These are phyloP conservation scores for Debaryomyces psychrophilus DNA, from an alignment of 1,139 yeast species.

Conservation along the genomic window DNA sequence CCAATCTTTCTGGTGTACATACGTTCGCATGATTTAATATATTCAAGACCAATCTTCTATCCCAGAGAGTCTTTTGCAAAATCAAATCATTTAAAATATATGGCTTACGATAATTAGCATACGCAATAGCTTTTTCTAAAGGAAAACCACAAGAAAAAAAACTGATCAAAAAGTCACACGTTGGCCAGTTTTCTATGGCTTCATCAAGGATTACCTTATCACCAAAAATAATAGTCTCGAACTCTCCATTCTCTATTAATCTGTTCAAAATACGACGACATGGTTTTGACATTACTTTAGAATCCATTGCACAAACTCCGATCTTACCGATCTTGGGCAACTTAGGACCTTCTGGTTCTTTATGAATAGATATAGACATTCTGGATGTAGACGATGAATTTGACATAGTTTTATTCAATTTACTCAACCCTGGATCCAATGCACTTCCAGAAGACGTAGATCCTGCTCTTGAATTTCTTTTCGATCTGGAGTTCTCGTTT, in stretches of 20 bases:
- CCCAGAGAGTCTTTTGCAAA: slow-evolving; percentile 95
- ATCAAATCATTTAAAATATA: slow-evolving; percentile 85
- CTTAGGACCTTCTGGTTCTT: slow-evolving; percentile 49
- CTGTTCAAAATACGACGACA: slow-evolving; percentile 89
- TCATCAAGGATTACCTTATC: slow-evolving; percentile 97
- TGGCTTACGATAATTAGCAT: slow-evolving; percentile 88
- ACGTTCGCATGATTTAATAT: slow-evolving; percentile 83
- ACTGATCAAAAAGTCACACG: slow-evolving; percentile 91
- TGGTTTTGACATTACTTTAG: slow-evolving; percentile 93
- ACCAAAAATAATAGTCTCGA: slow-evolving; percentile 95
- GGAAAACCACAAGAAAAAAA: slow-evolving; percentile 98
- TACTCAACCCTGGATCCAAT: slow-evolving; percentile 16
- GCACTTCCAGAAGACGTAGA: slow-evolving; percentile 25
- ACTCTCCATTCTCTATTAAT: slow-evolving; percentile 89
- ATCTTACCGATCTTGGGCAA: slow-evolving; percentile 85
- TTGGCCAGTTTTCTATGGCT: slow-evolving; percentile 94
- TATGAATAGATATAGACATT: slow-evolving; percentile 50
- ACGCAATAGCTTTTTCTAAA: slow-evolving; percentile 88
- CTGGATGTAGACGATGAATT: slow-evolving; percentile 43
- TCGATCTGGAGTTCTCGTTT: slow-evolving; percentile 1
- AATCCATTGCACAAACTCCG: slow-evolving; percentile 99
- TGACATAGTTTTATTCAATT: slow-evolving; percentile 41
- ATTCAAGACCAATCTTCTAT: slow-evolving; percentile 82
- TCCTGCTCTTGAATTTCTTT: slow-evolving; percentile 23
- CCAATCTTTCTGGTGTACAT: slow-evolving; percentile 85